These are phyloP conservation scores for Pascua sp. DNA, from an alignment of 1,284 basidiomycete species.

Conservation along the genomic window DNA sequence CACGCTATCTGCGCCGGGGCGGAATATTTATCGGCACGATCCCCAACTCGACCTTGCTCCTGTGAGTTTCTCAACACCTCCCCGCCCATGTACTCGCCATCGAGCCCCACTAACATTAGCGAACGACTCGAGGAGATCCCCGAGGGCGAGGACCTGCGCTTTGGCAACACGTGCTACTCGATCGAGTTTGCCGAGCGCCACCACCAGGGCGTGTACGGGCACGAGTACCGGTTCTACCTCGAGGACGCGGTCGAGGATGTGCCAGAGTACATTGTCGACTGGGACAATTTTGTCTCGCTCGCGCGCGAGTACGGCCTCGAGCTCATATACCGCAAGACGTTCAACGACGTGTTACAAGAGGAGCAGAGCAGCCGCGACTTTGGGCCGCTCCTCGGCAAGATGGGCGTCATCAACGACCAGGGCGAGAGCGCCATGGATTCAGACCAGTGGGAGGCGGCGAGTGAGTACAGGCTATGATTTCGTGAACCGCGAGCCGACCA, in stretches of 20 bases:
- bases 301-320: constrained; percentile 77
- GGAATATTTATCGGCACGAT: constrained; percentile 93
- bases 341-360: constrained; percentile 78
- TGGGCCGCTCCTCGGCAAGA: constrained; percentile 69
- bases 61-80: constrained; percentile 56
- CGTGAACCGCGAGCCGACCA: not conserved
- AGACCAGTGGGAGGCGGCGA: constrained; percentile 93
- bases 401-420: constrained; percentile 79
- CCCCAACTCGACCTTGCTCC: constrained; percentile 73
- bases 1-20: constrained; percentile 70
- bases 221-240: constrained; percentile 90
- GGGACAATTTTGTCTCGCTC: constrained; percentile 83
- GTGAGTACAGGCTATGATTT: constrained; percentile 56
- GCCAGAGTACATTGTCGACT: constrained; percentile 92
- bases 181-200: constrained; percentile 74
- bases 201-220: constrained; percentile 70
- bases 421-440: constrained; percentile 87
- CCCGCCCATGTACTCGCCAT: too few relatives aligned
- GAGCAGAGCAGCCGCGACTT: constrained; percentile 74
- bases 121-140: constrained; percentile 66
- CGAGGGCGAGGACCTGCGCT: constrained; percentile 62
- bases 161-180: constrained; percentile 86
- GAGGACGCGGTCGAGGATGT: constrained; percentile 94
- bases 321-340: constrained; percentile 76
- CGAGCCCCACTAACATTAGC: constrained; percentile 47